phyloP scores from a whole-genome alignment of 2,329 filamentous ascomycete genomes.

The Neurospora sp. region DNA sequence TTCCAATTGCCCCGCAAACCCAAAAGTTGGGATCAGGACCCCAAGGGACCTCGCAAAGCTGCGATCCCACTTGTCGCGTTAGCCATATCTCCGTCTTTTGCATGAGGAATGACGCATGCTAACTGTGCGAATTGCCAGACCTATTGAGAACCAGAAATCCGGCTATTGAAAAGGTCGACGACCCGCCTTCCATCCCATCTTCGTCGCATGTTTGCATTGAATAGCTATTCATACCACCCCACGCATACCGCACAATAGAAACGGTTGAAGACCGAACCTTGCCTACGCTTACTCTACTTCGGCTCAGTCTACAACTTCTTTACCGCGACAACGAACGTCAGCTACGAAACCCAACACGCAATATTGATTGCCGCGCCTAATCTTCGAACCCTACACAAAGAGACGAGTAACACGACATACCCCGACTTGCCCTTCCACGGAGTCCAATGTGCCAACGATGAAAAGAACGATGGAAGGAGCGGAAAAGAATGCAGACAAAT shows the following conservation, averaged over 20 bases:
- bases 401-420: not conserved
- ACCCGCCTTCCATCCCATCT: not conserved
- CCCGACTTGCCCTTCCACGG: not conserved
- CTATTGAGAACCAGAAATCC: not conserved
- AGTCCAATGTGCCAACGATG: conserved; percentile 20
- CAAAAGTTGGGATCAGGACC: not conserved
- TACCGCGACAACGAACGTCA: not conserved
- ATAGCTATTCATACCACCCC: not conserved
- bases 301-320: not conserved
- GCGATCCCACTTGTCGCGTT: not conserved
- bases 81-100: not conserved
- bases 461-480: conserved; percentile 47
- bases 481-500: conserved; percentile 44
- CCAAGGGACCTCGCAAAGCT: not conserved
- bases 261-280: not conserved
- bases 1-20: conserved; percentile 13
- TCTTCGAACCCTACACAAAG: not conserved
- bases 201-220: not conserved
- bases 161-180: not conserved
- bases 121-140: not conserved
- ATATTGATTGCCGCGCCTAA: not conserved
- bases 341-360: not conserved
- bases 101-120: not conserved
- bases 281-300: not conserved
- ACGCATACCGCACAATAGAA: not conserved